Conservation (phyloP, 2,329 filamentous ascomycete genomes). For the Verticillium klebahnii region DNA sequence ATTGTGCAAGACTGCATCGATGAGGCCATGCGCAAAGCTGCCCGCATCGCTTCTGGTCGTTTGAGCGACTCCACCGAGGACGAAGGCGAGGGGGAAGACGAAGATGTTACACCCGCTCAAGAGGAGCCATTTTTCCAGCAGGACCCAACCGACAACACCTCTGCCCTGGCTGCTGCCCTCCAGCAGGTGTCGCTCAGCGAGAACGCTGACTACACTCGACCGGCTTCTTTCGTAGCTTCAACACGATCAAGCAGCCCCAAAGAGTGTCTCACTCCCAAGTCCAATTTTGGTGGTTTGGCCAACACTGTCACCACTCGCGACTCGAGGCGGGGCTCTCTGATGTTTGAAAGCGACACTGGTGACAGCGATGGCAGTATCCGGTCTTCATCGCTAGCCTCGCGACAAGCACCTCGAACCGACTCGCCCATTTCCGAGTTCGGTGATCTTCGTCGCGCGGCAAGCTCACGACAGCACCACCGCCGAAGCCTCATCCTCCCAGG, state of each 20-base stretch:
- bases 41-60: slow-evolving; percentile 79
- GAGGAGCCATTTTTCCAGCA: slow-evolving; percentile 54
- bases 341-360: slow-evolving; percentile 77
- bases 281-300: slow-evolving; percentile 59
- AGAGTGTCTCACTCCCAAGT: slow-evolving; percentile 87
- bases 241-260: slow-evolving; percentile 85
- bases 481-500: slow-evolving; percentile 80
- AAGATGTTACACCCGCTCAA: slow-evolving; percentile 33
- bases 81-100: slow-evolving; percentile 47
- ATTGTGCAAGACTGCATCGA: slow-evolving; percentile 95
- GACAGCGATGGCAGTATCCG: slow-evolving; percentile 86
- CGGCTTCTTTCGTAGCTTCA: slow-evolving; percentile 54
- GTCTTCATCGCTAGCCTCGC: slow-evolving; percentile 71
- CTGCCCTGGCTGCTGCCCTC: slow-evolving; percentile 52
- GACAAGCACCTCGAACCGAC: slow-evolving; percentile 67
- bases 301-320: slow-evolving; percentile 54
- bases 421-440: slow-evolving; percentile 88
- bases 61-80: slow-evolving; percentile 71
- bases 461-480: slow-evolving; percentile 77
- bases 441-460: slow-evolving; percentile 68
- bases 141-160: slow-evolving; percentile 51
- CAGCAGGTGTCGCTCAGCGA: slow-evolving; percentile 37
- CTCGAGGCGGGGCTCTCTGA: slow-evolving; percentile 71
- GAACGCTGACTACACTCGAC: slow-evolving; percentile 50
- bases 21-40: slow-evolving; percentile 84